A percentile compares a stretch with the other conserved stretches of the same genome.
Conservation (phyloP, 257 asterid species). For the Primulina huaijiensis region DNA sequence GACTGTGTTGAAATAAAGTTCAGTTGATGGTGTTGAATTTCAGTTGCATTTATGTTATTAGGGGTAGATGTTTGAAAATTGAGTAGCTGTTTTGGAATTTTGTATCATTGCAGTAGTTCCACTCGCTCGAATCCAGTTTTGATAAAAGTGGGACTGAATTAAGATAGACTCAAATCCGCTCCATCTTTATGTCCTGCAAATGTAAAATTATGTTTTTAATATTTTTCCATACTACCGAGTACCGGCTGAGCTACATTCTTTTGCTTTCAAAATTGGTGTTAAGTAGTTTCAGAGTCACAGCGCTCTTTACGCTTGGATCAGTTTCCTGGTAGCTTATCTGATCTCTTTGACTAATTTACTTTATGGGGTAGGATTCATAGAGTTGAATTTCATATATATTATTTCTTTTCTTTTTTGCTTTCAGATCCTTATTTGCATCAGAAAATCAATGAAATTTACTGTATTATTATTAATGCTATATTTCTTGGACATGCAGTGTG, state of each 20-base stretch:
- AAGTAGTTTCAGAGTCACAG: background rate
- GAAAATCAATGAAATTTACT: slow-evolving; percentile 2
- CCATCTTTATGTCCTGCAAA: background rate
- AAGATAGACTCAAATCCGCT: background rate
- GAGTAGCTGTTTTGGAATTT: background rate
- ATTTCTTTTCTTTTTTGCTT: background rate
- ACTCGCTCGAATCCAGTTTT: slow-evolving; percentile 3
- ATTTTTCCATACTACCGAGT: background rate
- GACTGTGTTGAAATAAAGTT: slow-evolving; percentile 15
- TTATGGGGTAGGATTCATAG: background rate
- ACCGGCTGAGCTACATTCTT: background rate
- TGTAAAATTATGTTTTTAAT: background rate
- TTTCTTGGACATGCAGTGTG: slow-evolving; percentile 54
- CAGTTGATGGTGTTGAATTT: slow-evolving; percentile 7
- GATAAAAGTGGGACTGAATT: background rate
- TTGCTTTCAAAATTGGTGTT: slow-evolving; percentile 13
- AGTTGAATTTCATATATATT: background rate
- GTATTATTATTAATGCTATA: background rate
- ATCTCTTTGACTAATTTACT: background rate
- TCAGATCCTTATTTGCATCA: slow-evolving; percentile 6
- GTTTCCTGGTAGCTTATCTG: background rate
- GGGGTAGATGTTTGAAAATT: background rate
- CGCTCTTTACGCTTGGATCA: background rate
- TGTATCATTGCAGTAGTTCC: background rate
- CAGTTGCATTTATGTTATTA: background rate